Evolutionary conservation across 78 protist genomes (phyloP).

Genomic region (Mantamonas sphyraenae): DNA sequence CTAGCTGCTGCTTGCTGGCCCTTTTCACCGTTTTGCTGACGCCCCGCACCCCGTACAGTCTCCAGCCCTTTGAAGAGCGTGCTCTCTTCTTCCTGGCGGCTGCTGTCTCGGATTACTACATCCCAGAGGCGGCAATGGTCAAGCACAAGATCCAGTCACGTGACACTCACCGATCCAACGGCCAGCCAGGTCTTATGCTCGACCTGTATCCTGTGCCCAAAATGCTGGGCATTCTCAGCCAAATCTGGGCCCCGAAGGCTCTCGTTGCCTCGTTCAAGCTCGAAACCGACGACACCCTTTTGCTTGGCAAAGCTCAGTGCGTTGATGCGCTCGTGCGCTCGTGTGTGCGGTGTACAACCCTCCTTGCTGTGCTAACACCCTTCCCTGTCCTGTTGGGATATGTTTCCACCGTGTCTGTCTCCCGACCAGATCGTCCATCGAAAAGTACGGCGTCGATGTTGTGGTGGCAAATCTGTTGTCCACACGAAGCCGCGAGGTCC

Average conservation of each 20-base stretch:
- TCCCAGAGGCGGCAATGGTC: constrained; percentile 16
- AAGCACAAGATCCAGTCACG: constrained; percentile 52
- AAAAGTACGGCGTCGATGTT: constrained; percentile 20
- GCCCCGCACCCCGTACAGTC: too few relatives aligned
- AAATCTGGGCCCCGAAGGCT: constrained; percentile 31
- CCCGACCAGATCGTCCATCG: not conserved
- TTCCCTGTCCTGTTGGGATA: too few relatives aligned
- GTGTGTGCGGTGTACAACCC: too few relatives aligned
- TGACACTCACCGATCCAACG: too few relatives aligned
- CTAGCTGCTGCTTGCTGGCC: too few relatives aligned
- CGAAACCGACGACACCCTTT: too few relatives aligned
- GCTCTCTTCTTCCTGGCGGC: constrained; percentile 49
- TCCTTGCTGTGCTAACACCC: too few relatives aligned
- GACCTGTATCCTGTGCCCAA: constrained; percentile 41
- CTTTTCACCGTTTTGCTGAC: too few relatives aligned
- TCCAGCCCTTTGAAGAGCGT: not conserved
- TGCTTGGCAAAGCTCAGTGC: too few relatives aligned
- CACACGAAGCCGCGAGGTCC: not conserved
- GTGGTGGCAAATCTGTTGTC: constrained; percentile 21
- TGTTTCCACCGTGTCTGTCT: too few relatives aligned
- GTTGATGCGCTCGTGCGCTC: too few relatives aligned
- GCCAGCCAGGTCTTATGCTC: constrained; percentile 17
- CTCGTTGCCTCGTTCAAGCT: constrained; percentile 45
- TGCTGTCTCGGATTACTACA: constrained; percentile 51
- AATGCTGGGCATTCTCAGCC: constrained; percentile 10